Percentiles rank a stretch among this genome's conserved stretches.
phyloP scores from a whole-genome alignment of 2,329 filamentous ascomycete species.

The Aspergillus aculeatinus region DNA sequence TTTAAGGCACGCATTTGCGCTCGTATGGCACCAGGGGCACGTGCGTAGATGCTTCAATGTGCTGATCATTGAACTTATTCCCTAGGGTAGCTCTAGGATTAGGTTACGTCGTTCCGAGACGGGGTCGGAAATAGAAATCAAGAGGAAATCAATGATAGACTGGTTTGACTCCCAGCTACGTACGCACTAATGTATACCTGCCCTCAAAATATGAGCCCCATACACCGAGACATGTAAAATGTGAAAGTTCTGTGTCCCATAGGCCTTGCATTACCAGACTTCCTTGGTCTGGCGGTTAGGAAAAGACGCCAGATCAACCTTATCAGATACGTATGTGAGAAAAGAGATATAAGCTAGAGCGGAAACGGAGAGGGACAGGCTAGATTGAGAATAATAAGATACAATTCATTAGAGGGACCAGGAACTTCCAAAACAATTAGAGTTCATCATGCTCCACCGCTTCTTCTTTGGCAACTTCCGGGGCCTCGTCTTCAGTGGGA shows the following conservation, averaged over 20 bases:
- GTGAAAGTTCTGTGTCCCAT: too few species aligned
- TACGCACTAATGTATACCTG: too few species aligned
- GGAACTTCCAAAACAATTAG: constrained; percentile 22
- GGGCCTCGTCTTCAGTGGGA: constrained; percentile 19
- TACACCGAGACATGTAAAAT: too few species aligned
- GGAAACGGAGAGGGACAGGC: background rate
- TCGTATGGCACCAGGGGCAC: background rate
- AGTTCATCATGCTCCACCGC: constrained; percentile 41
- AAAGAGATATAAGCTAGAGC: background rate
- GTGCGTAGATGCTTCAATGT: too few species aligned
- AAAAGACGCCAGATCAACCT: background rate
- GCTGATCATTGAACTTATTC: background rate
- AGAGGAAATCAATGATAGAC: too few species aligned
- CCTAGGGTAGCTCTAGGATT: too few species aligned
- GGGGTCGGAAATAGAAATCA: too few species aligned
- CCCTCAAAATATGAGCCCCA: too few species aligned
- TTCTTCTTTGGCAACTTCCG: constrained; percentile 27
- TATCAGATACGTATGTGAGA: background rate
- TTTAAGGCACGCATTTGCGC: background rate
- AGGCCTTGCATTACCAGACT: too few species aligned
- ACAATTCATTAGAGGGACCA: constrained; percentile 9
- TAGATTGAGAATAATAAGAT: constrained; percentile 1
- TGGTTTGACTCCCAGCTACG: too few species aligned
- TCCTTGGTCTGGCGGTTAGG: too few species aligned
- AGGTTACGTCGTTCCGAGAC: too few species aligned